Conservation (phyloP, 805 yeast genomes). For the Wickerhamiella dianesei region DNA sequence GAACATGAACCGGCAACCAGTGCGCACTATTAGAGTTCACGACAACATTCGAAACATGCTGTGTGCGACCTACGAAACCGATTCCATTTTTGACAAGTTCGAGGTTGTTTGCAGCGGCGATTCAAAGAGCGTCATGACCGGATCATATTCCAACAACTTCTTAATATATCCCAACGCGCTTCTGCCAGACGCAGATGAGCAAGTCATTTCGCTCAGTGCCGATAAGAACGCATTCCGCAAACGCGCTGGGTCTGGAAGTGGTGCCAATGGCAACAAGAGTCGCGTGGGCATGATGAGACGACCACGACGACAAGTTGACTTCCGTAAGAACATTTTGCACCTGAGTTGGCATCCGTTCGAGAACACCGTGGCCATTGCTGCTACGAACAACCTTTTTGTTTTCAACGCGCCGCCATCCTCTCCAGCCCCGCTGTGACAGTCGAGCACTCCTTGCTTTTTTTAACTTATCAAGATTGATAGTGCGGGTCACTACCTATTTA, state of each 20-base stretch:
- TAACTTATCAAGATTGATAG: background rate
- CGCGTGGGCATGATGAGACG: slow-evolving; percentile 39
- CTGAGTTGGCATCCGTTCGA: slow-evolving; percentile 98
- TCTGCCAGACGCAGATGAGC: slow-evolving; percentile 27
- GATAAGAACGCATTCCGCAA: slow-evolving; percentile 92
- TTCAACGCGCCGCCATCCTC: slow-evolving; percentile 19
- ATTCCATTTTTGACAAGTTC: slow-evolving; percentile 95
- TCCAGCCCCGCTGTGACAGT: background rate
- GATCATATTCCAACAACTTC: slow-evolving; percentile 92
- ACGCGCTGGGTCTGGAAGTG: slow-evolving; percentile 32
- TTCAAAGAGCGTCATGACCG: slow-evolving; percentile 84
- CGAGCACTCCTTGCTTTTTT: too few species aligned
- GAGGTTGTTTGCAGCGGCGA: slow-evolving; percentile 94
- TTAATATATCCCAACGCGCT: slow-evolving; percentile 85
- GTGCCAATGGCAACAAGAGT: slow-evolving; percentile 11
- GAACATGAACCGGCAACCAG: slow-evolving; percentile 89
- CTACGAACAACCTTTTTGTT: slow-evolving; percentile 66
- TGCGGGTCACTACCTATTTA: background rate
- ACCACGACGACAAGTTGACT: slow-evolving; percentile 69
- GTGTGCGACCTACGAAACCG: slow-evolving; percentile 96
- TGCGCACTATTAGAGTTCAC: slow-evolving; percentile 88
- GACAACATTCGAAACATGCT: slow-evolving; percentile 85
- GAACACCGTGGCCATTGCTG: slow-evolving; percentile 94
- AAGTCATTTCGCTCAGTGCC: slow-evolving; percentile 83
- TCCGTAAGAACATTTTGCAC: slow-evolving; percentile 86